These are phyloP conservation scores for Boletus pseudo-olivaceus DNA, from an alignment of 768 basidiomycete species.

Conservation along the genomic window DNA sequence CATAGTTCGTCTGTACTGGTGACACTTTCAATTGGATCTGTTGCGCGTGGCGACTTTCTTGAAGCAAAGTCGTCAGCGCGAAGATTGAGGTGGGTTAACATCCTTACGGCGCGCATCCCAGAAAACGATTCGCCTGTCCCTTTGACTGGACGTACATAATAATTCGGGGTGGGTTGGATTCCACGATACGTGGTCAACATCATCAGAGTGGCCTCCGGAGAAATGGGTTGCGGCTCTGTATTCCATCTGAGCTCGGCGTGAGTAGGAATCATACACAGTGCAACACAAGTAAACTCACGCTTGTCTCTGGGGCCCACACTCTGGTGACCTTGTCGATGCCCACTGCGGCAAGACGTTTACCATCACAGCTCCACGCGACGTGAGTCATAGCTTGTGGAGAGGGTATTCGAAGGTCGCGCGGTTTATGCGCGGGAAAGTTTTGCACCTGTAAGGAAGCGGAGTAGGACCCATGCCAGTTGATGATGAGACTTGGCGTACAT, in stretches of 20 bases:
- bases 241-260: constrained; percentile 53
- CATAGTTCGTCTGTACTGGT: constrained; percentile 64
- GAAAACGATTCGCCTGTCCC: constrained; percentile 70
- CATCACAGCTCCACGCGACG: constrained; percentile 83
- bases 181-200: constrained; percentile 82
- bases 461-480: constrained; percentile 13
- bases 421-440: constrained; percentile 76
- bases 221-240: constrained; percentile 60
- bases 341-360: constrained; percentile 75
- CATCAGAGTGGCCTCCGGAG: constrained; percentile 70
- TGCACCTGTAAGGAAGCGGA: constrained; percentile 49
- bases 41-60: constrained; percentile 71
- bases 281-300: constrained; percentile 43
- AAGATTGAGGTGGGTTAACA: neutral
- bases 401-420: constrained; percentile 66
- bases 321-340: constrained; percentile 77
- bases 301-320: constrained; percentile 78
- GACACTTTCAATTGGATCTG: constrained; percentile 55
- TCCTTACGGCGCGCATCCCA: constrained; percentile 81
- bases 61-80: constrained; percentile 8
- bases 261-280: neutral
- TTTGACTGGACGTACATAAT: constrained; percentile 76
- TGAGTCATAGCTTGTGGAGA: constrained; percentile 66
- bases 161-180: constrained; percentile 82
- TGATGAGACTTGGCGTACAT: constrained; percentile 45